Base-by-base conservation (phyloP, 2,329 filamentous ascomycete species). In the Claviceps capensis region DNA sequence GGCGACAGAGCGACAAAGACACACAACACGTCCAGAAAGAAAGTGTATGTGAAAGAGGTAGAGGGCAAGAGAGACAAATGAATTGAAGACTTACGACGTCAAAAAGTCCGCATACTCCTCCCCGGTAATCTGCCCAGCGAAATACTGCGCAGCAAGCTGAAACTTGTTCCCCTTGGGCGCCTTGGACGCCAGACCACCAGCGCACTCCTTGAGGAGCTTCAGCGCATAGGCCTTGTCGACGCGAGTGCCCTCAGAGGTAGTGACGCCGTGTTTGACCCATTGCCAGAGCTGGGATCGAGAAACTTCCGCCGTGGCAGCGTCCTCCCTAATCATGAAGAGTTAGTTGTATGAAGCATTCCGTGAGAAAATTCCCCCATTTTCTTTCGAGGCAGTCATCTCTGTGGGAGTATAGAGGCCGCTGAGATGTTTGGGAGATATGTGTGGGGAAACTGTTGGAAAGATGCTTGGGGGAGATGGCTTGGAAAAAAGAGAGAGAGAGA, bases 31-130 rank as follows among this genome's bases (percentile, higher is more conserved):
- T 7, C 26, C 8, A 30, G 26, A 38, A 19, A 22, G 17, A 43
- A 16, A 19, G 4, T 3, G 2, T 11, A n/a, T n/a, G n/a, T 4
- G 4, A 46, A 30, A 30, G 30, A 50, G 6, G 8, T 13, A 22
- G 2, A 30, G 7, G 7, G 19, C 5, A 22, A 41, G 13, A 40
- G 11, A 23, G 17, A 11, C 2, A 13, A 13, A 30, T 11, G 6
- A 1, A 26, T 7, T 26, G 5, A 26, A 19, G 8, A 73, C 84
- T 77, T 74, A 88, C 83, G 73, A 72, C 7, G 88, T 96, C 73
- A 98, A 71, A 74, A 97, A 97, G 69, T 98, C 93, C 13, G 90
- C 89, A 68, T 97, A 97, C 60, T 96, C 90, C 75, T 97, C 93
- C 52, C 93, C 93, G 3, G 91, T 97, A 53, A 97, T 86, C 76